These are phyloP conservation scores for cucumber (Cucumis sativus) DNA, from an alignment of 306 rosid genomes.

Conservation along the genomic window Cucumber_9930_V3 NC_026657.2:776501-777000, in stretches of 20 bases:
- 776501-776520: constrained; percentile 80
- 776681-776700: constrained; percentile 65
- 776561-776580: neutral
- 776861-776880: constrained; percentile 55
- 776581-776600: neutral
- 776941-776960: constrained; percentile 95
- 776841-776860: constrained; percentile 48
- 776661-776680: constrained; percentile 98
- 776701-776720: constrained; percentile 92
- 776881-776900: constrained; percentile 60
- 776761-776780: constrained; percentile 94
- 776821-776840: neutral
- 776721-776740: constrained; percentile 64
- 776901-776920: constrained; percentile 74
- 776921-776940: constrained; percentile 74
- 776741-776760: constrained; percentile 88
- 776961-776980: constrained; percentile 71
- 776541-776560: constrained; percentile 61
- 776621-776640: constrained; percentile 37
- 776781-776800: constrained; percentile 20
- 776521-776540: constrained; percentile 87
- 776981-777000: constrained; percentile 47
- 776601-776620: neutral
- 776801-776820: neutral
- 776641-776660: constrained; percentile 91